Percentiles rank a stretch among this genome's conserved stretches.
phyloP scores from a whole-genome alignment of 192 early-diverging fungal species.

The Linnemannia schmuckeri region DNA sequence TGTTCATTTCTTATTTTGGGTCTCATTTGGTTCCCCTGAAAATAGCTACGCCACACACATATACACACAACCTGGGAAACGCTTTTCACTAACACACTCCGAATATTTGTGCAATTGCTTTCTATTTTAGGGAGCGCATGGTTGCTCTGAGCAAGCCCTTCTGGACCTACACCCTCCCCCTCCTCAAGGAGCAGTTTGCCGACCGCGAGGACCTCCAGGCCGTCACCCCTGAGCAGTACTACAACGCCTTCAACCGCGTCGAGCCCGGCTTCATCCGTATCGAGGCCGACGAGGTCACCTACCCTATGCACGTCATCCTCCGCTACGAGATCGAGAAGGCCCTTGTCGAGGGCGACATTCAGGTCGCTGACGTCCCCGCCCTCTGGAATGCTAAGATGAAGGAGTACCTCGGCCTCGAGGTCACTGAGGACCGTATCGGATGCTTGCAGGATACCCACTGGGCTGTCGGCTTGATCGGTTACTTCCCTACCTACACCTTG shows the following conservation, averaged over 20 bases:
- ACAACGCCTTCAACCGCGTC: slow-evolving; percentile 56
- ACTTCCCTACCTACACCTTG: slow-evolving; percentile 60
- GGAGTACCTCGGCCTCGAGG: slow-evolving; percentile 56
- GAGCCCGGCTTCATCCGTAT: slow-evolving; percentile 54
- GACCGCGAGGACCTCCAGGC: slow-evolving; percentile 35
- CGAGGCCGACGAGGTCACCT: slow-evolving; percentile 58
- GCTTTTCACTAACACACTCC: not conserved
- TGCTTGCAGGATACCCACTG: slow-evolving; percentile 62
- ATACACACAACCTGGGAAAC: not conserved
- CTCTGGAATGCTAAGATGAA: slow-evolving; percentile 58
- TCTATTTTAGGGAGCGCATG: slow-evolving; percentile 46
- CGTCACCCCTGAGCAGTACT: slow-evolving; percentile 29
- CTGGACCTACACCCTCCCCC: slow-evolving; percentile 53
- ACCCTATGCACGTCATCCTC: slow-evolving; percentile 57
- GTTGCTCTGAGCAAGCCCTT: slow-evolving; percentile 51
- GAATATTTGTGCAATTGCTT: not conserved
- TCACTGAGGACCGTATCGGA: slow-evolving; percentile 46
- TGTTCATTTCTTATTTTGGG: slow-evolving; percentile 14
- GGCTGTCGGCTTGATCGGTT: slow-evolving; percentile 50
- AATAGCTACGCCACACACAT: not conserved
- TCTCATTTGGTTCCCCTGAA: not conserved
- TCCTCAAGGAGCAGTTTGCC: slow-evolving; percentile 49
- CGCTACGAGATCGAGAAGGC: slow-evolving; percentile 58
- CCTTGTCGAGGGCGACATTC: slow-evolving; percentile 47
- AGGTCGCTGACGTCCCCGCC: slow-evolving; percentile 44